Evolutionary conservation across 257 asterid species (phyloP), one percentile per base, ranked within the genome.

Genomic region (Salvia splendens): DNA sequence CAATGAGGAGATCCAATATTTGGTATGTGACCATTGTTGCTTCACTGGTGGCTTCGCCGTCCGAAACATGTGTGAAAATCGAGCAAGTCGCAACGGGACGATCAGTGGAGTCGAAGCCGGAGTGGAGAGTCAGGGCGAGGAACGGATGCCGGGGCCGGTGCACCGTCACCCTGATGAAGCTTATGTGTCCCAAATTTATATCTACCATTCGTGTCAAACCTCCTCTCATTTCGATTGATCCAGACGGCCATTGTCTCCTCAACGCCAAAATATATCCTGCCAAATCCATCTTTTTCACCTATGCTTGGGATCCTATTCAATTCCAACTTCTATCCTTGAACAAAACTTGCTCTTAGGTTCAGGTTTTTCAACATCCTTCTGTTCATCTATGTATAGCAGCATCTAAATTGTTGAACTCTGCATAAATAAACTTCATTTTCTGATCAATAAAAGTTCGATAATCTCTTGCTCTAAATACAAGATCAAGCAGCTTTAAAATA

Each of bases 251-350:
- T 7, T 58, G 47, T 5, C 14, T 58, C 4, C 12, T 58, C 12
- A n/a, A 36, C 28, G 24, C 10, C 20, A 17, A 17, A 17, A 17
- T 36, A 30, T 7, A 4, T 36, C 0, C 14, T 14, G 33, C 33
- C 0, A 48, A 36, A 15, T 14, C 64, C 4, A 8, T 59, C 48
- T 1, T 6, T 36, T 59, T 59, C 11, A 59, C 15, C 33, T 59
- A 59, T 59, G 65, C 65, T 36, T 59, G 65, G 65, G 65, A 59
- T 16, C 65, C 65, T 2, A 59, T 59, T 38, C 49, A 59, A 3
- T 38, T 59, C 15, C 65, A 59, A 9, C 8, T 41, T 14, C 6
- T 59, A 4, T 8, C 3, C 33, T 59, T 59, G 0, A 36, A 38
- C 2, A 9, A 59, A 5, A 1, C 33, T 59, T 59, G 65, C 65